Base-by-base conservation (phyloP, 129 eudicot genomes). In the Mikania micrantha region DNA sequence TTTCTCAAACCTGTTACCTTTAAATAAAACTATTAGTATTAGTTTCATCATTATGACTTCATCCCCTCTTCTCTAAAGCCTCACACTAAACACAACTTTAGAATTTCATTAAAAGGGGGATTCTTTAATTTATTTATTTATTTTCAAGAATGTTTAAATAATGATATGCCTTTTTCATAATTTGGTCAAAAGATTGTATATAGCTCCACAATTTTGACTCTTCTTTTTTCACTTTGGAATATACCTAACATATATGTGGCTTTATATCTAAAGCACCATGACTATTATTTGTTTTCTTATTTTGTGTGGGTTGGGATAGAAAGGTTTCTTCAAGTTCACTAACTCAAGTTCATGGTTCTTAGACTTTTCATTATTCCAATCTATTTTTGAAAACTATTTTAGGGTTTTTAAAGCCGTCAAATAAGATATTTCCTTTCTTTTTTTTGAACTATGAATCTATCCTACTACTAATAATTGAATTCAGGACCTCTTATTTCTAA, bases 151-250 rank as follows among this genome's bases (percentile, higher is more conserved):
- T 27, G 28, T 56, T 56, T 5, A 56, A 56, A 56, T 5, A 21
- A 13, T 9, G 0, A 27, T 56, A 27, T 56, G 38, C 62, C 15
- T 56, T 12, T 27, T 59, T 67, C 74, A 74, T 45, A 75, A 50
- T 45, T 56, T 67, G 53, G 74, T 75, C 74, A 75, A 75, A 66
- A 17, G 41, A 35, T 64, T 64, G 41, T n/a, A 49, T 52, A 9
- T 58, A 15, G 35, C 66, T 74, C 44, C 69, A 67, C 62, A 67
- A 56, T 32, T 34, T 75, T 21, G 63, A 72, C 64, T 24, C 11
- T 39, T 67, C 32, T 7, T 67, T 58, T 57, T 45, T 41, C 9
- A 4, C 69, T 47, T 67, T 11, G 61, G 29, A 75, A 66, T 13
- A 38, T 16, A 19, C 52, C 61, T 68, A 36, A 20, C n/a, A n/a